Evolutionary conservation across 352 stramenopile genomes (phyloP).

Genomic region (Phytophthora idaei): DNA sequence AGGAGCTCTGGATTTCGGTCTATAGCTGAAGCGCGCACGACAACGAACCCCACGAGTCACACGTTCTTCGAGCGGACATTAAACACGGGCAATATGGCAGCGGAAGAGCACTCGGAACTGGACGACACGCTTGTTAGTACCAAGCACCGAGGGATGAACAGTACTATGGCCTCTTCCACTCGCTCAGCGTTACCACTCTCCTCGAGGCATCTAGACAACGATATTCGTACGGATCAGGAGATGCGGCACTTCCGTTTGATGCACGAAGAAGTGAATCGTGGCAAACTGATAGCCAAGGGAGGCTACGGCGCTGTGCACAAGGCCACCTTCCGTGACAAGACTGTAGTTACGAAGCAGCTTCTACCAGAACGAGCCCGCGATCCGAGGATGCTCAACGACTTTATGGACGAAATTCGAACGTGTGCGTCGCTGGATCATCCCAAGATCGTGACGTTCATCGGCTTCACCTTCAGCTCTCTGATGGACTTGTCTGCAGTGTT

Average conservation of each 20-base stretch:
- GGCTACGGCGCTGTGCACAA: constrained; percentile 72
- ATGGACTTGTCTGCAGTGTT: constrained; percentile 58
- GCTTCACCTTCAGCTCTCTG: constrained; percentile 61
- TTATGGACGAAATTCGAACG: constrained; percentile 57
- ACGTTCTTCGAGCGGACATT: constrained; percentile 32
- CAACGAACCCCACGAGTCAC: constrained; percentile 13
- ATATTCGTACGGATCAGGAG: constrained; percentile 72
- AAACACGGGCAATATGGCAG: constrained; percentile 23
- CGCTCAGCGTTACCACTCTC: constrained; percentile 15
- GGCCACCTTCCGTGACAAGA: constrained; percentile 40
- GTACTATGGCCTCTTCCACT: constrained; percentile 21
- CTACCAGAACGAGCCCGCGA: constrained; percentile 39
- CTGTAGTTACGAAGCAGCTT: constrained; percentile 57
- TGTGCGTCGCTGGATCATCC: constrained; percentile 45
- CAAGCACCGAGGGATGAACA: constrained; percentile 20
- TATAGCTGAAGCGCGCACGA: constrained; percentile 4
- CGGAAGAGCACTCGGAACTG: constrained; percentile 11
- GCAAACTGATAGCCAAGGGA: constrained; percentile 49
- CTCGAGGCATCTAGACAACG: constrained; percentile 45
- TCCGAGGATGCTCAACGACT: constrained; percentile 46
- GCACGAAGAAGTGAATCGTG: constrained; percentile 49
- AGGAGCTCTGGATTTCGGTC: constrained; percentile 22
- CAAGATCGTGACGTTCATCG: constrained; percentile 58
- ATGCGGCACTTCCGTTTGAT: constrained; percentile 61
- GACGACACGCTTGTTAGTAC: constrained; percentile 26